These are phyloP conservation scores for Oryza coarctata DNA, from an alignment of 176 grass and related monocot species.

Conservation along the genomic window DNA sequence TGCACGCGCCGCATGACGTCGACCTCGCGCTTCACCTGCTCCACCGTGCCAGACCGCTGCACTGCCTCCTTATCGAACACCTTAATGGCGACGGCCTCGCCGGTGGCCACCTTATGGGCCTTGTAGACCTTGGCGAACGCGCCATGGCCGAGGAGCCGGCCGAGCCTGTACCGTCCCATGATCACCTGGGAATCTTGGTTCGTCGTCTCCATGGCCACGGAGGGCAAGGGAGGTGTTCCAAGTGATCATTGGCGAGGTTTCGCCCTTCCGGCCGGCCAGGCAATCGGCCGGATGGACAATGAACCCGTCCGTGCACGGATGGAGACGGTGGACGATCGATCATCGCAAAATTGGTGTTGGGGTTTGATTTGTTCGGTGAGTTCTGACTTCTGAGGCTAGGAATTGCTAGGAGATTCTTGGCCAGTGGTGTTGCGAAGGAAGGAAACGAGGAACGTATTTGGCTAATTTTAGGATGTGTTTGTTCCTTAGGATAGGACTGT, in stretches of 20 bases:
- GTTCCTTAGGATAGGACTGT: neutral
- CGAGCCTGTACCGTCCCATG: slow-evolving; percentile 74
- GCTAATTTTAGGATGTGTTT: slow-evolving; percentile 30
- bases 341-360: neutral
- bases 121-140: slow-evolving; percentile 88
- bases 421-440: slow-evolving; percentile 11
- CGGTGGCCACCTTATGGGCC: slow-evolving; percentile 51
- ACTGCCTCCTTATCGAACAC: slow-evolving; percentile 76
- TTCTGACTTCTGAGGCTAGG: slow-evolving; percentile 20
- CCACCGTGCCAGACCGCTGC: slow-evolving; percentile 54
- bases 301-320: neutral
- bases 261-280: slow-evolving; percentile 9
- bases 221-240: neutral
- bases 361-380: slow-evolving; percentile 18
- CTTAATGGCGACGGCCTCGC: slow-evolving; percentile 78
- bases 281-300: slow-evolving; percentile 9
- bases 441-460: slow-evolving; percentile 6
- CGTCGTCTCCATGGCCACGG: slow-evolving; percentile 39
- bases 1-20: slow-evolving; percentile 68
- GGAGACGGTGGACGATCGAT: slow-evolving; percentile 3
- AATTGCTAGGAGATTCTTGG: slow-evolving; percentile 32
- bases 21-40: slow-evolving; percentile 78
- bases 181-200: slow-evolving; percentile 28
- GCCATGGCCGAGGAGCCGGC: slow-evolving; percentile 59
- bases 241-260: slow-evolving; percentile 33